Base-by-base conservation (phyloP, 257 asterid species). In the Solanum pennellii region DNA sequence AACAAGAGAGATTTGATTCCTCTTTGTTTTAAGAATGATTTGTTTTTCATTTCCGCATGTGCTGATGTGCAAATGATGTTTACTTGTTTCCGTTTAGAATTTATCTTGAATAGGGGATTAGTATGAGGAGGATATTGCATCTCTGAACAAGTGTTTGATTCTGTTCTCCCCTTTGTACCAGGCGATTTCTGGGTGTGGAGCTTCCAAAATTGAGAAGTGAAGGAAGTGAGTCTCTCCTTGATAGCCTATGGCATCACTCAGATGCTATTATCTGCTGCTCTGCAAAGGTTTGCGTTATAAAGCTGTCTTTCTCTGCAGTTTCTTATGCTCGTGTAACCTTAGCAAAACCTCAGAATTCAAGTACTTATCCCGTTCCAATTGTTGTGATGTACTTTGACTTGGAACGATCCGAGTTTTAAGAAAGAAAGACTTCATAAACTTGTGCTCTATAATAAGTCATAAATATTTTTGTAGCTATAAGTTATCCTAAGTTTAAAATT, bases 241-340 rank as follows among this genome's bases (percentile, higher is more conserved):
- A 94, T 87, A 90, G 93, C 39, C 89, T 95, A 14, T 95, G 98
- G 98, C 93, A 92, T 85, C 94, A 94, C 86, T 92, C 96, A 3
- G 98, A 95, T 86, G 98, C 98, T 74, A 91, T 94, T 71, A 83
- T 95, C 92, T 95, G 98, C 92, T 95, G 95, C 94, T 94, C 98
- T 47, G 82, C 92, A 77, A 95, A 94, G 97, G 98, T 93, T 87
- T 83, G 62, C 44, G 49, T 88, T 68, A 10, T 75, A 56, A 9
- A 23, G 18, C 37, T 5, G 27, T 49, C 29, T 42, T 75, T 37
- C n/a, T 18, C 49, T 89, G 8, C 49, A 27, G 52, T 49, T 37
- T 37, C 27, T 79, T 4, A 25, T 79, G 65, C 84, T 79, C 7
- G 9, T 69, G 65, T 27, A 15, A 27, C 84, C 29, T 27, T 16